Conservation (phyloP, 176 grass and related monocot genomes). For the Aechmea fasciata region DNA sequence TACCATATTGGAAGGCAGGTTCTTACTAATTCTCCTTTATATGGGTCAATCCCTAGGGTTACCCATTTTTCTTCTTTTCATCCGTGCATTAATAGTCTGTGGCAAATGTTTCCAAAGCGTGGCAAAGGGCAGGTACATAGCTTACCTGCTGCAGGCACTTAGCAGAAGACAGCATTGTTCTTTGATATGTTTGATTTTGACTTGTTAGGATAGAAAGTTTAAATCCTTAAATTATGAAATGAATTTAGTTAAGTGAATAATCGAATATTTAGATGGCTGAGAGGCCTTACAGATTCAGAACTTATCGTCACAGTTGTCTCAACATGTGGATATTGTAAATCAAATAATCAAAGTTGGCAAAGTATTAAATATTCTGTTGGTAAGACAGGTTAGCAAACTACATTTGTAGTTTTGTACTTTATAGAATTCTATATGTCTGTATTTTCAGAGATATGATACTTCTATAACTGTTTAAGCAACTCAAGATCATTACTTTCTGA, state of each 20-base stretch:
- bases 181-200: not conserved
- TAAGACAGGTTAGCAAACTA: too few species aligned
- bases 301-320: not conserved
- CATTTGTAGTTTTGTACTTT: too few species aligned
- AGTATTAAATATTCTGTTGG: too few species aligned
- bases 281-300: not conserved
- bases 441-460: not conserved
- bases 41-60: not conserved
- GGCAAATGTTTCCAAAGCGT: not conserved
- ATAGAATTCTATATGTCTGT: too few species aligned
- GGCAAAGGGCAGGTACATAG: not conserved
- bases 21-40: conserved; percentile 7
- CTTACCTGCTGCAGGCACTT: not conserved
- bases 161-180: not conserved
- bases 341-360: not conserved
- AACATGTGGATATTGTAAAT: not conserved
- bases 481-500: not conserved
- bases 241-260: not conserved
- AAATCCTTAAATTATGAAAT: not conserved
- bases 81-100: not conserved
- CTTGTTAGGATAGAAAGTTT: not conserved
- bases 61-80: not conserved
- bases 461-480: not conserved
- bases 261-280: too few species aligned
- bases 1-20: conserved; percentile 85